These are phyloP conservation scores for Penicillium pulvis DNA, from an alignment of 495 filamentous ascomycete species.

Conservation along the genomic window DNA sequence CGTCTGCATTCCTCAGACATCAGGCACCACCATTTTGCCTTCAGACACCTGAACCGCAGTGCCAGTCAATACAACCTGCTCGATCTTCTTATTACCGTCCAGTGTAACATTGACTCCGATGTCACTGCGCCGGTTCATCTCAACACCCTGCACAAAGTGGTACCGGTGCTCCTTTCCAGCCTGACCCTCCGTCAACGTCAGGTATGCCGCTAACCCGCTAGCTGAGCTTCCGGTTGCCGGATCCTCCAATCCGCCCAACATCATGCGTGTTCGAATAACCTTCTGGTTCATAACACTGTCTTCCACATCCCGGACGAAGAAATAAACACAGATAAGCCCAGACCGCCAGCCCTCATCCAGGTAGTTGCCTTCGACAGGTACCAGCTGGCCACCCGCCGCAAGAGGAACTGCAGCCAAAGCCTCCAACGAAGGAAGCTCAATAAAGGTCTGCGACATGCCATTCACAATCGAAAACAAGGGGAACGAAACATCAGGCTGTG, in stretches of 20 bases:
- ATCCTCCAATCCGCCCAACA: conserved; percentile 63
- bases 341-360: conserved; percentile 63
- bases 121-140: conserved; percentile 73
- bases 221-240: conserved; percentile 72
- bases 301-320: conserved; percentile 53
- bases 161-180: conserved; percentile 40
- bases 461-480: conserved; percentile 44
- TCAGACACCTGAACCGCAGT: conserved; percentile 61
- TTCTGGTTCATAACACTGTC: conserved; percentile 29
- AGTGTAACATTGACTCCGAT: conserved; percentile 50
- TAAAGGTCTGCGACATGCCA: conserved; percentile 70
- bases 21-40: conserved; percentile 42
- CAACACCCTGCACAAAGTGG: conserved; percentile 70
- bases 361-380: conserved; percentile 15
- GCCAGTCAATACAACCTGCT: conserved; percentile 56
- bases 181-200: conserved; percentile 48
- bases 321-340: conserved; percentile 57
- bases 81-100: conserved; percentile 36
- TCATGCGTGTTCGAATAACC: conserved; percentile 46
- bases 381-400: conserved; percentile 26
- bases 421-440: conserved; percentile 50
- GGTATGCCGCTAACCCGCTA: conserved; percentile 57
- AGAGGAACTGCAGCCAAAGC: conserved; percentile 35
- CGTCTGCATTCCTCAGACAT: background rate
- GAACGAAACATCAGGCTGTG: conserved; percentile 16